phyloP scores from a whole-genome alignment of 108 stramenopile genomes.

The Stephanodiscus minutulus region DNA sequence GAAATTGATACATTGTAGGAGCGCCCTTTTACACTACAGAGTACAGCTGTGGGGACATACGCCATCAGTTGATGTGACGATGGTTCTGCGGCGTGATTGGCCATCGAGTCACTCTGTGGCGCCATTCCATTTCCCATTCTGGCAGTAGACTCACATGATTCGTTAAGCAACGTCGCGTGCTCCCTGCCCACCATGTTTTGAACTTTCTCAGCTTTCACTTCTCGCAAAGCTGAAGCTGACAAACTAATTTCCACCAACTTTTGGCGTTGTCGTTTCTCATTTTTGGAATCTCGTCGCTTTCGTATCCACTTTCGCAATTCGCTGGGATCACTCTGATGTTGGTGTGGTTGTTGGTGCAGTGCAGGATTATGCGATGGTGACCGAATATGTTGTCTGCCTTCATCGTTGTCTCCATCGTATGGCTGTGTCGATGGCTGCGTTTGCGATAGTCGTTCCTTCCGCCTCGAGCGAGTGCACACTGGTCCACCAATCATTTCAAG shows the following conservation, averaged over 20 bases:
- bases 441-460: conserved; percentile 16
- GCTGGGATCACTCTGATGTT: not conserved
- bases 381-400: not conserved
- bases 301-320: conserved; percentile 25
- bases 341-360: not conserved
- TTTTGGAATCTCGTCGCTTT: conserved; percentile 11
- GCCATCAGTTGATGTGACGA: not conserved
- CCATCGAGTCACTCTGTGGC: not conserved
- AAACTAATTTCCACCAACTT: not conserved
- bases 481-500: conserved; percentile 24
- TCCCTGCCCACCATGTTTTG: not conserved
- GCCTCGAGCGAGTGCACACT: conserved; percentile 31
- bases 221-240: not conserved
- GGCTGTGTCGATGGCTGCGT: conserved; percentile 2
- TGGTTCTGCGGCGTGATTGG: not conserved
- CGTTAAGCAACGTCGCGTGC: not conserved
- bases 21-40: not conserved
- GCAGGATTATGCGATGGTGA: not conserved
- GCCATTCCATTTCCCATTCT: not conserved
- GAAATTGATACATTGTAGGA: not conserved
- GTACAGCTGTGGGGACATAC: not conserved
- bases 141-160: not conserved
- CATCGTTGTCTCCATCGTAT: not conserved
- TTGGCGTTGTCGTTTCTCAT: conserved; percentile 7
- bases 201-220: conserved; percentile 10